phyloP scores from a whole-genome alignment of 305 asterid species.

The Salvia sclarea region DNA sequence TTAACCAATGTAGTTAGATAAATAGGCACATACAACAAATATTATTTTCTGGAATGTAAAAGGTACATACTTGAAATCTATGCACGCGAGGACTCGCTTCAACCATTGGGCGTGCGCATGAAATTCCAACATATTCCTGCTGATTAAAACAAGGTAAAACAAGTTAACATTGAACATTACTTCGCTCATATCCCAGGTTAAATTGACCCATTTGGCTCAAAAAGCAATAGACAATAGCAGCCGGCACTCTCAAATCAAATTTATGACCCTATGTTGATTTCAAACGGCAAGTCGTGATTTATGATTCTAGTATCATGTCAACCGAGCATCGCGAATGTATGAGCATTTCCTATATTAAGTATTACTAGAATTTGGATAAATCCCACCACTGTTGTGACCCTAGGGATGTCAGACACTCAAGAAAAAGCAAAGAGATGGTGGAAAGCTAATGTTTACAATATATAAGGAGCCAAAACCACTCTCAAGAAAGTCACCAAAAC shows the following conservation, averaged over 20 bases:
- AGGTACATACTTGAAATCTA: constrained; percentile 67
- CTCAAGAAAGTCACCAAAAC: constrained; percentile 20
- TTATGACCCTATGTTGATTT: constrained; percentile 24
- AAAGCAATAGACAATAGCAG: constrained; percentile 20
- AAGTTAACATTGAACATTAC: constrained; percentile 22
- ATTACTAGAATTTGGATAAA: neutral
- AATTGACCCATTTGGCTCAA: constrained; percentile 16
- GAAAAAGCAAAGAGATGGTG: neutral
- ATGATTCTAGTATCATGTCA: neutral
- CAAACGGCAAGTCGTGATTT: constrained; percentile 25
- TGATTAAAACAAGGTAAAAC: constrained; percentile 30
- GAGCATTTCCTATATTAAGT: constrained; percentile 8
- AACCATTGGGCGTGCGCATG: constrained; percentile 57
- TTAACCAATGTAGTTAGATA: constrained; percentile 18
- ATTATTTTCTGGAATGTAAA: constrained; percentile 21
- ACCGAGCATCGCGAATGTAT: neutral
- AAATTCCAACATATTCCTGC: constrained; percentile 69
- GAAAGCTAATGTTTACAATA: constrained; percentile 5
- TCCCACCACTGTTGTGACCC: constrained; percentile 14
- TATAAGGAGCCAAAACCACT: constrained; percentile 20
- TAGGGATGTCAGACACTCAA: constrained; percentile 7
- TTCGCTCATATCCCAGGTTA: neutral
- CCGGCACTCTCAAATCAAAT: constrained; percentile 14
- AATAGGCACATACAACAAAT: neutral
- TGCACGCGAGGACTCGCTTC: constrained; percentile 69